These are phyloP conservation scores for Kokia cookei DNA, from an alignment of 441 rosid species.

Conservation along the genomic window DNA sequence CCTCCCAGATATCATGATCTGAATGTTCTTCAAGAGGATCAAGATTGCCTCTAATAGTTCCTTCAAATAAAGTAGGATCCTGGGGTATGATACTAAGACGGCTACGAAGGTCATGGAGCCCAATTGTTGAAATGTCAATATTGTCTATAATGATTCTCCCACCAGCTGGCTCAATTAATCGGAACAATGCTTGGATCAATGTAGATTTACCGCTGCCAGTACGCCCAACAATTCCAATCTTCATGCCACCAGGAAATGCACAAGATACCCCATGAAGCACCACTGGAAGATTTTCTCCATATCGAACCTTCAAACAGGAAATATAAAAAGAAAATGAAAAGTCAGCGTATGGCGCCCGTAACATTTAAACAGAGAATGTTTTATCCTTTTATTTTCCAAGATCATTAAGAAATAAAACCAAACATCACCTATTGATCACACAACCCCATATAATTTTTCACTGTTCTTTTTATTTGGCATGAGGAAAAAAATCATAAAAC, in stretches of 20 bases:
- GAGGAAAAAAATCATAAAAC: neutral
- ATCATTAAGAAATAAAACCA: neutral
- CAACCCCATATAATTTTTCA: neutral
- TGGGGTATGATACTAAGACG: conserved; percentile 96
- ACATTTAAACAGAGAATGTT: neutral
- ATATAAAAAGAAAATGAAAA: conserved; percentile 11
- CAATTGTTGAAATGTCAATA: conserved; percentile 84
- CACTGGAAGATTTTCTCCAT: conserved; percentile 89
- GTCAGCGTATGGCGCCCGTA: neutral
- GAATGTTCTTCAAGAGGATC: conserved; percentile 97
- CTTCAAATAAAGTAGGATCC: conserved; percentile 97
- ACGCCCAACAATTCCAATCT: conserved; percentile 97
- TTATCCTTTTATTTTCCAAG: neutral
- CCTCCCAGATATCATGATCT: conserved; percentile 68
- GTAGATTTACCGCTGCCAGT: conserved; percentile 99
- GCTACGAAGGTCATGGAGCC: conserved; percentile 97
- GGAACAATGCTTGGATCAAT: conserved; percentile 92
- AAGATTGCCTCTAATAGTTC: conserved; percentile 88
- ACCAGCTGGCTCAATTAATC: conserved; percentile 83
- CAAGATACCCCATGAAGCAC: conserved; percentile 91
- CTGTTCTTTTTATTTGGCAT: neutral
- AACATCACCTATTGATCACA: neutral
- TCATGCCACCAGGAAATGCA: conserved; percentile 88
- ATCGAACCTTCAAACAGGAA: conserved; percentile 57
- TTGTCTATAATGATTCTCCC: conserved; percentile 88